Percentiles rank a stretch among this genome's conserved stretches.
Conservation (phyloP, 805 yeast species). For the Yarrowia deformans region DNA sequence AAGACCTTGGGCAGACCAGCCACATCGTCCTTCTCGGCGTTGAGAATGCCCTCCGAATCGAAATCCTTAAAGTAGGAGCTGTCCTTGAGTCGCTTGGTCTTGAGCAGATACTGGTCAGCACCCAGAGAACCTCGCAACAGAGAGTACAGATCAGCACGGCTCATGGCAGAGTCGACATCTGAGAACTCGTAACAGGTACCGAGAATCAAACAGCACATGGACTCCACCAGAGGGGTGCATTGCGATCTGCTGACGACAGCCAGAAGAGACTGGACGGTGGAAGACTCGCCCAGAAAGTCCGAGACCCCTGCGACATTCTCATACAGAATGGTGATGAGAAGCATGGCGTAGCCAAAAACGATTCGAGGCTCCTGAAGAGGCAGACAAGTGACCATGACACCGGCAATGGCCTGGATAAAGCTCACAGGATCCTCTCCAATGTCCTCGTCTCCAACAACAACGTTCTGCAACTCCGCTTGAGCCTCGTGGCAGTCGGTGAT, state of each 20-base stretch:
- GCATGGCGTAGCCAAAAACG: constrained; percentile 76
- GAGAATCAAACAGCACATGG: constrained; percentile 71
- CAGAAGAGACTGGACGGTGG: constrained; percentile 71
- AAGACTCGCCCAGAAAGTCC: constrained; percentile 72
- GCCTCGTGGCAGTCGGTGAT: constrained; percentile 44
- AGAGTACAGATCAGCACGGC: constrained; percentile 65
- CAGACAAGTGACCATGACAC: constrained; percentile 70
- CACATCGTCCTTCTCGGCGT: constrained; percentile 70
- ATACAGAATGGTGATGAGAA: constrained; percentile 76
- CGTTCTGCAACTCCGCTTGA: constrained; percentile 47
- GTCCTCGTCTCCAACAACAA: constrained; percentile 59
- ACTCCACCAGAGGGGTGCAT: constrained; percentile 64
- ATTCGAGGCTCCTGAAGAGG: constrained; percentile 72
- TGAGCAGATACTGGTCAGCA: constrained; percentile 75
- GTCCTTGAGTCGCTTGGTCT: constrained; percentile 75
- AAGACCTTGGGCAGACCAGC: constrained; percentile 83
- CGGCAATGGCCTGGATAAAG: constrained; percentile 78
- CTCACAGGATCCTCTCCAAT: constrained; percentile 72
- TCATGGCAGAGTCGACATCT: constrained; percentile 60
- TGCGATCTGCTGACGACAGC: constrained; percentile 64
- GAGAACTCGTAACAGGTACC: constrained; percentile 85
- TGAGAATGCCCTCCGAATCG: constrained; percentile 58
- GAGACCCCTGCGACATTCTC: constrained; percentile 78
- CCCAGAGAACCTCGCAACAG: constrained; percentile 78
- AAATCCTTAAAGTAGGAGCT: constrained; percentile 62